A percentile compares a stretch with the other conserved stretches of the same genome.
These are phyloP conservation scores for Penicillium sp. DNA, from an alignment of 2,329 filamentous ascomycete genomes.

Conservation along the genomic window DNA sequence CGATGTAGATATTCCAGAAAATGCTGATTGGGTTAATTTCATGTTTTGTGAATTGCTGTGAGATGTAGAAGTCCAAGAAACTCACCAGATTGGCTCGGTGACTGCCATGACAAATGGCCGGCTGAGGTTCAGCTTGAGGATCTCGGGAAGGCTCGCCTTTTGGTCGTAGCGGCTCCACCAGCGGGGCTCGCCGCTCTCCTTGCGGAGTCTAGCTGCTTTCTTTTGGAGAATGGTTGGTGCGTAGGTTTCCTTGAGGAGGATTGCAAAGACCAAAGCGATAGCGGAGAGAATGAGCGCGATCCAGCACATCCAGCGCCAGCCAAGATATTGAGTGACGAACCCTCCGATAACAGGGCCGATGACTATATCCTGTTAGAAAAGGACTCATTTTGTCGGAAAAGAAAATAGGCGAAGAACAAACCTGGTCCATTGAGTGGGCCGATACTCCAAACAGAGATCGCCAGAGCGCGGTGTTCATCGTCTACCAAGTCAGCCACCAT, in stretches of 20 bases:
- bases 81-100: conserved; percentile 79
- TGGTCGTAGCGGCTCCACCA: conserved; percentile 82
- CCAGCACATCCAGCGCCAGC: conserved; percentile 89
- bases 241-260: conserved; percentile 71
- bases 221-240: conserved; percentile 66
- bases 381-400: rapidly evolving
- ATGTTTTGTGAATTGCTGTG: not conserved
- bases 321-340: conserved; percentile 66
- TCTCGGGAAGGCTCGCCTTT: conserved; percentile 58
- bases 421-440: conserved; percentile 76
- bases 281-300: conserved; percentile 70
- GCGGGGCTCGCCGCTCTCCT: conserved; percentile 66
- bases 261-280: conserved; percentile 57
- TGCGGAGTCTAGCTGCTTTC: conserved; percentile 62
- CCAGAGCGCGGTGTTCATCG: conserved; percentile 75
- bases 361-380: conserved; percentile 24
- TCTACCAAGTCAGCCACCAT: conserved; percentile 79
- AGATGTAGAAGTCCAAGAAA: not conserved
- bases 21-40: conserved; percentile 52
- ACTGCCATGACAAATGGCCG: conserved; percentile 74
- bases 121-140: conserved; percentile 72
- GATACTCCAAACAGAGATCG: conserved; percentile 78
- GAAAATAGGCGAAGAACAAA: conserved; percentile 17
- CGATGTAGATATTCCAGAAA: conserved; percentile 68
- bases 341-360: conserved; percentile 74